Evolutionary conservation across 2,329 filamentous ascomycete species (phyloP).

Genomic region (Aspergillus hortae): DNA sequence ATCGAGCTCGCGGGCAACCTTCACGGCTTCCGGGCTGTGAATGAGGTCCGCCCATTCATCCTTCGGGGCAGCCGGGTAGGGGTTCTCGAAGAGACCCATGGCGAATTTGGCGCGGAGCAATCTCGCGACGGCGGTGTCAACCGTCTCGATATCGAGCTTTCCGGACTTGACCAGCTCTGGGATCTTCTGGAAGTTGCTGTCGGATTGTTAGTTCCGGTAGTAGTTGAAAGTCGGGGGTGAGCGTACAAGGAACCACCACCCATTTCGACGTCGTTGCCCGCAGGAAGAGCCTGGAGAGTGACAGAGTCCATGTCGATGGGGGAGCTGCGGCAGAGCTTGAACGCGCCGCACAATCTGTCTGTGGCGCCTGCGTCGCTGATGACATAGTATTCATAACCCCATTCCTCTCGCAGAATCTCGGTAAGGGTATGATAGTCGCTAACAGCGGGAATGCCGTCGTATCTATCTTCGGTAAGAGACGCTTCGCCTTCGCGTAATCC

Average conservation of each 20-base stretch:
- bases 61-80: conserved; percentile 57
- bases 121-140: conserved; percentile 65
- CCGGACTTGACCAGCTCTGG: conserved; percentile 61
- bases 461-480: conserved; percentile 31
- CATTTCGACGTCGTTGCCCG: conserved; percentile 72
- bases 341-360: conserved; percentile 62
- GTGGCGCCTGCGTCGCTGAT: conserved; percentile 68
- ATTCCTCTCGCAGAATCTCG: conserved; percentile 66
- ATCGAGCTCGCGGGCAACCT: conserved; percentile 61
- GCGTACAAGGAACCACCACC: conserved; percentile 64
- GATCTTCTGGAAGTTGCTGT: conserved; percentile 61
- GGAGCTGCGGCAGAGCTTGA: conserved; percentile 59
- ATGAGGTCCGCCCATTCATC: conserved; percentile 57
- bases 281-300: conserved; percentile 60
- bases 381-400: conserved; percentile 68
- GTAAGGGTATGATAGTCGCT: conserved; percentile 64
- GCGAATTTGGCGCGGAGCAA: conserved; percentile 66
- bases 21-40: conserved; percentile 57
- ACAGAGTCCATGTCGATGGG: conserved; percentile 65
- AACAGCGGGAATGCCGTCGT: conserved; percentile 67
- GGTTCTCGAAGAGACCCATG: conserved; percentile 68
- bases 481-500: no score
- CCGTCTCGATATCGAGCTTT: conserved; percentile 55
- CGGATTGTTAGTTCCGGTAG: conserved; percentile 1
- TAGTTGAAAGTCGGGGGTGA: neutral